Conservation (phyloP, 1,284 basidiomycete species). For the Cerioporus squamosus region DNA sequence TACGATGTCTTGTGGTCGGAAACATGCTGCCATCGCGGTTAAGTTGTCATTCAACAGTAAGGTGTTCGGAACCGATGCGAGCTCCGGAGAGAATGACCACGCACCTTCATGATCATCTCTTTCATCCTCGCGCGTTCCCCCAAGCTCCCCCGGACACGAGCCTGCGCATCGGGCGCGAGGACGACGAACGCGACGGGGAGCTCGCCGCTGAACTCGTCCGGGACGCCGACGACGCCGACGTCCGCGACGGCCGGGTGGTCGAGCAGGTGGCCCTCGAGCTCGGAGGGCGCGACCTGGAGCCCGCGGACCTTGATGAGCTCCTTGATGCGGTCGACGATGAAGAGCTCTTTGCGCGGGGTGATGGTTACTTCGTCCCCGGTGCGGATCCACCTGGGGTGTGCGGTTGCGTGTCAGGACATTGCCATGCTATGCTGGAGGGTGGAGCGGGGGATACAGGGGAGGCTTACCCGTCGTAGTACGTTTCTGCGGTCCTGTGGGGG, state of each 20-base stretch:
- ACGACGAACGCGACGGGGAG: slow-evolving; percentile 78
- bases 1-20: slow-evolving; percentile 71
- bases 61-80: not conserved
- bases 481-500: slow-evolving; percentile 21
- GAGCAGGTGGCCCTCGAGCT: slow-evolving; percentile 63
- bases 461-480: slow-evolving; percentile 44
- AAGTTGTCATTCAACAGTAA: not conserved
- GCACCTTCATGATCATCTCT: slow-evolving; percentile 12
- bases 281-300: slow-evolving; percentile 42
- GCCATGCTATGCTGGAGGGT: too few relatives aligned
- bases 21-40: slow-evolving; percentile 53
- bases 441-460: too few relatives aligned
- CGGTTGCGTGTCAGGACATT: not conserved
- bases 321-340: slow-evolving; percentile 51
- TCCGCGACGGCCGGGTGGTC: slow-evolving; percentile 73
- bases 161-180: slow-evolving; percentile 38
- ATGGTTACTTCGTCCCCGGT: slow-evolving; percentile 51
- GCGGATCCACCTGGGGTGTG: slow-evolving; percentile 42
- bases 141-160: not conserved
- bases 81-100: not conserved
- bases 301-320: slow-evolving; percentile 28
- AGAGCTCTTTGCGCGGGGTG: slow-evolving; percentile 43
- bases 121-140: slow-evolving; percentile 3
- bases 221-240: slow-evolving; percentile 75
- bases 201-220: slow-evolving; percentile 82